Conservation (phyloP, 2,329 filamentous ascomycete species). For the Lachnellula arida region DNA sequence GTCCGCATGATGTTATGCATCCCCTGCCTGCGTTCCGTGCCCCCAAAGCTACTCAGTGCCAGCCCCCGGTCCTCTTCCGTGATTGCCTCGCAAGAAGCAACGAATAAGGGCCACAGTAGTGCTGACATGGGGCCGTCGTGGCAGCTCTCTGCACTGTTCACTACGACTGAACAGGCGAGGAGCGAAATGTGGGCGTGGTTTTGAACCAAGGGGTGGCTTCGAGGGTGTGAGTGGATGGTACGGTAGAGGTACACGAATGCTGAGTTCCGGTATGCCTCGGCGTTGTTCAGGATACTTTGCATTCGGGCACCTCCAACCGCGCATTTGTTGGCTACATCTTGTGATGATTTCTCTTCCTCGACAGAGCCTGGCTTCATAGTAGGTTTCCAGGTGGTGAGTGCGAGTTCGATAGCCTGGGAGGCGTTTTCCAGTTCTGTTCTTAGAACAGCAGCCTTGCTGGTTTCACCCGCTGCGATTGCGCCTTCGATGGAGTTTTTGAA, state of each 20-base stretch:
- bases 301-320: slow-evolving; percentile 18
- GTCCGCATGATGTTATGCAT: slow-evolving; percentile 61
- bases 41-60: slow-evolving; percentile 47
- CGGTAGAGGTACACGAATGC: slow-evolving; percentile 42
- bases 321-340: neutral
- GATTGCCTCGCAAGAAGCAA: slow-evolving; percentile 56
- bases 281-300: slow-evolving; percentile 38
- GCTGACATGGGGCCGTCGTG: slow-evolving; percentile 54
- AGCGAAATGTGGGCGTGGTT: slow-evolving; percentile 47
- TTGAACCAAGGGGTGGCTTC: slow-evolving; percentile 48
- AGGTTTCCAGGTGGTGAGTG: slow-evolving; percentile 52
- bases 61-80: slow-evolving; percentile 45
- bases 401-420: slow-evolving; percentile 50
- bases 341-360: slow-evolving; percentile 3
- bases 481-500: slow-evolving; percentile 48
- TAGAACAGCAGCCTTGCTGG: slow-evolving; percentile 26
- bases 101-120: slow-evolving; percentile 61
- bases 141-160: slow-evolving; percentile 38
- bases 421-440: slow-evolving; percentile 33
- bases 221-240: slow-evolving; percentile 38
- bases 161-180: slow-evolving; percentile 50
- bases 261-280: slow-evolving; percentile 48
- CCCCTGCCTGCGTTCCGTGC: slow-evolving; percentile 53
- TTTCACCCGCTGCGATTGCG: slow-evolving; percentile 39
- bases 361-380: slow-evolving; percentile 35